Evolutionary conservation across 108 stramenopile species (phyloP), one percentile per base, ranked within the genome.

Genomic region (Epithemia pelagica): DNA sequence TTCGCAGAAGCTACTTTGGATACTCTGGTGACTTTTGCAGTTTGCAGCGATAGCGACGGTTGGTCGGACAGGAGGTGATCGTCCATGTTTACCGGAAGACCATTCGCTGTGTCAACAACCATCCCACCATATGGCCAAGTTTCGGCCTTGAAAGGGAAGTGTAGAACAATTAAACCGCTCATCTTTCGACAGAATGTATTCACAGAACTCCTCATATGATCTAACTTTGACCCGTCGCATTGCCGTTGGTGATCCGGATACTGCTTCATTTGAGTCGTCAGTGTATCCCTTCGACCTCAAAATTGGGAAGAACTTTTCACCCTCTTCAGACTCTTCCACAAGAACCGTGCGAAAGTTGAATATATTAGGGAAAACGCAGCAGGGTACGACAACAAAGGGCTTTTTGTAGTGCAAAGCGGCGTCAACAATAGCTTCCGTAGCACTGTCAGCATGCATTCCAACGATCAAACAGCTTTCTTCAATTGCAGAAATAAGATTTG

Each of bases 381-480:
- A 92, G 0, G 91, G 91, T 20, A 92, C 88, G 0, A 92, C 86
- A 18, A 83, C 83, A 76, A 92, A 92, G 0, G 91, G 86, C 66
- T 92, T 95, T 52, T 66, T 56, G 67, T 80, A 85, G n/a, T 64
- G 22, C 51, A 88, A 65, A 18, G 90, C 90, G 37, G 77, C 76
- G 57, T 95, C 87, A 1, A 91, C 91, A 59, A 95, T 92, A 2
- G 84, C 86, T 68, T 95, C 94, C 0, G 94, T 95, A 3, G 90
- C 89, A 27, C 83, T 89, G 75, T 95, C 94, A 3, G 90, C 84
- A 70, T 95, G 94, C 32, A 95, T 29, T 30, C 90, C 94, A 46
- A 90, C 76, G 20, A 93, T 70, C 10, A 96, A 59, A 27, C 86
- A 79, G 54, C 81, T 66, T 71, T 69, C 60, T 59, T 67, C 52